These are phyloP conservation scores for Fusarium sp. DNA, from an alignment of 2,329 filamentous ascomycete species.

Conservation along the genomic window DNA sequence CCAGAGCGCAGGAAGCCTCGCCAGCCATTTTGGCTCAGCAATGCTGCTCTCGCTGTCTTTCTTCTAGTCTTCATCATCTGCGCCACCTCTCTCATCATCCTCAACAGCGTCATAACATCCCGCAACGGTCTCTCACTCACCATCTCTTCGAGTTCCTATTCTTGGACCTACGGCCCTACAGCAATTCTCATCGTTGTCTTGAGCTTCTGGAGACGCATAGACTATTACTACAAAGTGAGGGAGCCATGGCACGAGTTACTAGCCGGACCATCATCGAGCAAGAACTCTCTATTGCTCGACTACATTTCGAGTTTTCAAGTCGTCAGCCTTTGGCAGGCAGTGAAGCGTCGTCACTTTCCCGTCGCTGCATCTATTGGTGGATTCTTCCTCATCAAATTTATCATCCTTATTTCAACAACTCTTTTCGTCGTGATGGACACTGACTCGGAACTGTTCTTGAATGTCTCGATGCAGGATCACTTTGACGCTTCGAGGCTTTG, in stretches of 20 bases:
- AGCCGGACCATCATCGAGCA: not conserved
- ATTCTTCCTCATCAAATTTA: not conserved
- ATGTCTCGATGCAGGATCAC: no score
- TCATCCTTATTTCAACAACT: not conserved
- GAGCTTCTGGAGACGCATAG: not conserved
- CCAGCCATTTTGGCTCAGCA: not conserved
- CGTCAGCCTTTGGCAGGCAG: rapidly evolving
- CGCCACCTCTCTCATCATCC: rapidly evolving
- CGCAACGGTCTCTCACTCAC: not conserved
- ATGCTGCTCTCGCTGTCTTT: not conserved
- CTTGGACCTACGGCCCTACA: not conserved
- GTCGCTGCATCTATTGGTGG: not conserved
- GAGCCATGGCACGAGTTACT: not conserved
- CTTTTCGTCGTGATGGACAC: not conserved
- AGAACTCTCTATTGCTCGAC: not conserved
- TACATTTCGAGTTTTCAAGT: not conserved
- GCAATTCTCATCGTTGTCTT: not conserved
- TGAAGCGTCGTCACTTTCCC: rapidly evolving
- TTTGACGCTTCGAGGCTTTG: no score
- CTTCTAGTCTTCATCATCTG: rapidly evolving
- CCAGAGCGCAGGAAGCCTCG: not conserved
- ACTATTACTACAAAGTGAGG: not conserved
- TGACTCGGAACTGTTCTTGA: no score
- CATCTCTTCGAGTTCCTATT: not conserved
- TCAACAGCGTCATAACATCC: not conserved